Evolutionary conservation across 768 basidiomycete species (phyloP).

Genomic region (Naematelia aurantialba): DNA sequence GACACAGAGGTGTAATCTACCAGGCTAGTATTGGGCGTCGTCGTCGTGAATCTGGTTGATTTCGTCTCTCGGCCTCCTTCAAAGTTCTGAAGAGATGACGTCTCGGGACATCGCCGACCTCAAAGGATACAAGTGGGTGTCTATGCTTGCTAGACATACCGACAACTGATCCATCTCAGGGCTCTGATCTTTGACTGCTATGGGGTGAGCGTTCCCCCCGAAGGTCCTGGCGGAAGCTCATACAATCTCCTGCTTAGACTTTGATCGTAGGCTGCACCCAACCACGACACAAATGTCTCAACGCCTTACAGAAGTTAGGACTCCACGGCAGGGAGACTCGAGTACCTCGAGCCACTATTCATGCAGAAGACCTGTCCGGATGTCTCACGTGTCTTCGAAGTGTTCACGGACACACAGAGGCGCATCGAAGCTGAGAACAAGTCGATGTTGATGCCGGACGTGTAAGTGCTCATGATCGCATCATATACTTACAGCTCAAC

Average conservation of each 20-base stretch:
- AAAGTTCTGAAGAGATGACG: too few species aligned
- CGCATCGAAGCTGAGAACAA: constrained; percentile 21
- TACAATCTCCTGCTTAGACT: constrained; percentile 9
- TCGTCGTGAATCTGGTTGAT: too few species aligned
- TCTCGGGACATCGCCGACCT: neutral
- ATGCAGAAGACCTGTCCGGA: constrained; percentile 26
- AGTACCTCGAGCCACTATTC: constrained; percentile 17
- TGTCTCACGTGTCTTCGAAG: constrained; percentile 9
- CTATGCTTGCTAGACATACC: neutral
- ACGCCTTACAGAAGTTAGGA: too few species aligned
- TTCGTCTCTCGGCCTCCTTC: too few species aligned
- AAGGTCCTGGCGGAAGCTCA: neutral
- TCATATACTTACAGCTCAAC: neutral
- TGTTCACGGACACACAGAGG: constrained; percentile 10
- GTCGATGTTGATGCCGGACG: constrained; percentile 25
- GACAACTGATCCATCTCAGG: constrained; percentile 3
- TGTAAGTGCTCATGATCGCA: constrained; percentile 17
- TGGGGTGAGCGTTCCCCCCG: constrained; percentile 16
- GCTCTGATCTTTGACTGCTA: constrained; percentile 32
- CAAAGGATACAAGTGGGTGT: constrained; percentile 1
- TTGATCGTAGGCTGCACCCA: too few species aligned
- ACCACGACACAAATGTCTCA: too few species aligned
- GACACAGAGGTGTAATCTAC: too few species aligned
- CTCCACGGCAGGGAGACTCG: constrained; percentile 5
- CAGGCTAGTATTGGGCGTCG: too few species aligned